phyloP scores from a whole-genome alignment of 768 basidiomycete genomes.

The Amyloporia xantha region DNA sequence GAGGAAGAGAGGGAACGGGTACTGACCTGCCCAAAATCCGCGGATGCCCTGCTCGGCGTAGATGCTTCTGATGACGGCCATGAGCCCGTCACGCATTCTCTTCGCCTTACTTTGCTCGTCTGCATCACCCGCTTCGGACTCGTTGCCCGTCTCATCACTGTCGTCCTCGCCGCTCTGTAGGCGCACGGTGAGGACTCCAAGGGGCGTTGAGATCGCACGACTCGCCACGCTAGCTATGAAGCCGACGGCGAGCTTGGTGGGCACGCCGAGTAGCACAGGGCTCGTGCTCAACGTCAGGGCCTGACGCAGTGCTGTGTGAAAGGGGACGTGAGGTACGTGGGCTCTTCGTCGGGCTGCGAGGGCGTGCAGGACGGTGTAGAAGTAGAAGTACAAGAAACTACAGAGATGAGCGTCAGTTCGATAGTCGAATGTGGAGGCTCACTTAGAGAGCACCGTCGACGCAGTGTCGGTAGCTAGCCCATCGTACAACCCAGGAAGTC shows the following conservation, averaged over 20 bases:
- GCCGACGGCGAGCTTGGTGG: slow-evolving; percentile 48
- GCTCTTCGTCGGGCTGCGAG: slow-evolving; percentile 34
- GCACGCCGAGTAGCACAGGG: slow-evolving; percentile 23
- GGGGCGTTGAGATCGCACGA: slow-evolving; percentile 46
- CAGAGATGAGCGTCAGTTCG: neutral
- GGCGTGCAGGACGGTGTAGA: slow-evolving; percentile 44
- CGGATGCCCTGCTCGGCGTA: slow-evolving; percentile 41
- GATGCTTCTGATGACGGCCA: slow-evolving; percentile 32
- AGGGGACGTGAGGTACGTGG: slow-evolving; percentile 1
- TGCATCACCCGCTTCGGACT: neutral
- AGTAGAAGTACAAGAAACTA: slow-evolving; percentile 57
- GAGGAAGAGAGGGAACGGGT: neutral
- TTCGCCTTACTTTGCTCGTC: neutral
- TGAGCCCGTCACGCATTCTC: slow-evolving; percentile 6
- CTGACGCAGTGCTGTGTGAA: slow-evolving; percentile 1
- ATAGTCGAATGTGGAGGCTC: slow-evolving; percentile 8
- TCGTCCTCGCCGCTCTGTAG: slow-evolving; percentile 40
- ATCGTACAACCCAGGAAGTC: slow-evolving; percentile 41
- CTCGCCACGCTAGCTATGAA: slow-evolving; percentile 52
- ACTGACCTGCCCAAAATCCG: slow-evolving; percentile 53
- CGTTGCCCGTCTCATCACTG: slow-evolving; percentile 12
- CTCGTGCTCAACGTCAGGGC: slow-evolving; percentile 9
- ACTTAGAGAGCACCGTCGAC: slow-evolving; percentile 51
- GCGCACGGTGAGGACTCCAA: slow-evolving; percentile 49
- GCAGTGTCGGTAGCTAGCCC: slow-evolving; percentile 47